These are phyloP conservation scores for Candida silvatica DNA, from an alignment of 805 yeast species.

Conservation along the genomic window DNA sequence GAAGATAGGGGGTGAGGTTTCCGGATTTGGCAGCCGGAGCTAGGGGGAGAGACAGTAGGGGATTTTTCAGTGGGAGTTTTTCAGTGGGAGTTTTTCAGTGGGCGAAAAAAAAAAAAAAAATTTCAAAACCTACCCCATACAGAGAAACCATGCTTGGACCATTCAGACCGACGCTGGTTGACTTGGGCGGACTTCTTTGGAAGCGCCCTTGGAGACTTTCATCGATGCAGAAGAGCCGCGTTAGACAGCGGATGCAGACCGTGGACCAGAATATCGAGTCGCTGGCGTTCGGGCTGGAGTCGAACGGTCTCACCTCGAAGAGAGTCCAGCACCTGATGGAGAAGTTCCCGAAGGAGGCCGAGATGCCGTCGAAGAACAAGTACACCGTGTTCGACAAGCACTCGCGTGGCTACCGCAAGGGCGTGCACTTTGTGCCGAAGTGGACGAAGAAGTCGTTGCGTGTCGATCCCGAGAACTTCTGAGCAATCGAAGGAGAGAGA, in stretches of 20 bases:
- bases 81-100: not conserved
- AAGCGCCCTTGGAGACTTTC: constrained; percentile 76
- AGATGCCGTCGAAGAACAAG: constrained; percentile 77
- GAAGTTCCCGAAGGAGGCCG: constrained; percentile 68
- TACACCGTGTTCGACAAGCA: constrained; percentile 78
- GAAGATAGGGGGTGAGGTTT: no score
- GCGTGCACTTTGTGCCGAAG: constrained; percentile 80
- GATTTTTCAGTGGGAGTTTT: not conserved
- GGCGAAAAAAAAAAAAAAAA: not conserved
- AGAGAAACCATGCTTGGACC: constrained; percentile 58
- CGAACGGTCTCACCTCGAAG: constrained; percentile 24
- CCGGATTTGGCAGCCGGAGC: no score
- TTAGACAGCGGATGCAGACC: constrained; percentile 69
- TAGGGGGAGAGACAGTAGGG: no score
- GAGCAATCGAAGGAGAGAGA: constrained; percentile 8
- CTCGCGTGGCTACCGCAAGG: constrained; percentile 74
- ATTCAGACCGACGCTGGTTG: constrained; percentile 48
- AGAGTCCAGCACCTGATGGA: constrained; percentile 28
- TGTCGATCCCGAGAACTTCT: constrained; percentile 67
- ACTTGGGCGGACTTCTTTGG: constrained; percentile 74
- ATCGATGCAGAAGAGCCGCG: constrained; percentile 70
- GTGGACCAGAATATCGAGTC: constrained; percentile 76
- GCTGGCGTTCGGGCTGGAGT: constrained; percentile 41
- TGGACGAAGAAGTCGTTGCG: constrained; percentile 85
- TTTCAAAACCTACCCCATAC: not conserved